Conservation (phyloP, 345 rosid species). For the Heritiera littoralis region DNA sequence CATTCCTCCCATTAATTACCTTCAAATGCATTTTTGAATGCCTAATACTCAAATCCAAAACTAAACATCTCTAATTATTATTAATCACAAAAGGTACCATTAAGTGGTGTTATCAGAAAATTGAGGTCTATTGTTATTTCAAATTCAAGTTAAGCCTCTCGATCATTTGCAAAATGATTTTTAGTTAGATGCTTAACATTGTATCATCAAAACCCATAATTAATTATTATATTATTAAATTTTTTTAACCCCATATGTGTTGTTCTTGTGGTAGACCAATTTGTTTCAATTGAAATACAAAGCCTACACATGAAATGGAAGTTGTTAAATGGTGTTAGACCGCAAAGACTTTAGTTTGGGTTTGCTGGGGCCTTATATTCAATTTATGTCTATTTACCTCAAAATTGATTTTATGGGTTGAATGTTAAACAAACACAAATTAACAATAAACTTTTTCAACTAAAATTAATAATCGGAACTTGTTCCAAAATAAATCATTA, state of each 20-base stretch:
- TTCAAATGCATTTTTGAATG: background rate
- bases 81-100: background rate
- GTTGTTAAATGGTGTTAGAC: background rate
- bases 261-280: background rate
- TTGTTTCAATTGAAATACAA: background rate
- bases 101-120: background rate
- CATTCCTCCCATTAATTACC: conserved; percentile 1
- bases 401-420: background rate
- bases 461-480: background rate
- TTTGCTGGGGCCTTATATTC: background rate
- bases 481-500: background rate
- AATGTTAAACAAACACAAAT: background rate
- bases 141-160: background rate
- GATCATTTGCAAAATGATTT: background rate
- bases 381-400: background rate
- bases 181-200: background rate
- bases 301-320: conserved; percentile 6
- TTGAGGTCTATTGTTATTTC: background rate
- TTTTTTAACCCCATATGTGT: background rate
- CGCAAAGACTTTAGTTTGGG: background rate
- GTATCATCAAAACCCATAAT: background rate
- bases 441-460: background rate
- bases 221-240: background rate
- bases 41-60: background rate
- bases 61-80: conserved; percentile 1